These are phyloP conservation scores for Podosphaera aphanis DNA, from an alignment of 2,329 filamentous ascomycete species.

Conservation along the genomic window DNA sequence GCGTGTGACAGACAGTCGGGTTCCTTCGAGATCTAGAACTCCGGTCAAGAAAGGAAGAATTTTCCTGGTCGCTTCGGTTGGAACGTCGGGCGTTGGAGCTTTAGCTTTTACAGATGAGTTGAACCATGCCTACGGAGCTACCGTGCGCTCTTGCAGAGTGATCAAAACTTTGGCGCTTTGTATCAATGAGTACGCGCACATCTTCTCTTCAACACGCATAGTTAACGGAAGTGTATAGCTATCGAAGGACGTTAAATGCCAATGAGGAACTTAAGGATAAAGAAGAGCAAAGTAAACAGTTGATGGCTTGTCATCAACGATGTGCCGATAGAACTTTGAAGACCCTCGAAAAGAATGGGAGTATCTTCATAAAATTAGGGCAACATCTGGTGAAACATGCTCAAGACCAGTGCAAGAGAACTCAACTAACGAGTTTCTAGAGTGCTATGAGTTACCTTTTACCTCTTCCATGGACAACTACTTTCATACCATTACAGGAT, in stretches of 20 bases:
- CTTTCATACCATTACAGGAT: conserved; percentile 64
- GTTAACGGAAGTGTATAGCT: conserved; percentile 28
- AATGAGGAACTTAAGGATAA: conserved; percentile 37
- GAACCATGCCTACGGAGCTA: conserved; percentile 51
- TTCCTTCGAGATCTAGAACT: conserved; percentile 1
- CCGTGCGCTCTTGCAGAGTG: conserved; percentile 58
- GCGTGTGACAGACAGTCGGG: conserved; percentile 2
- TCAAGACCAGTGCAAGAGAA: not conserved
- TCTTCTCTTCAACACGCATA: not conserved
- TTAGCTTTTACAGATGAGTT: conserved; percentile 43
- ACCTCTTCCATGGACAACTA: conserved; percentile 17
- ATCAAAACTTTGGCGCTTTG: conserved; percentile 50
- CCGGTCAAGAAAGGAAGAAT: conserved; percentile 4
- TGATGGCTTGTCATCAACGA: conserved; percentile 73
- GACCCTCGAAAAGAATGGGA: conserved; percentile 85
- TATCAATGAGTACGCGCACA: conserved; percentile 57
- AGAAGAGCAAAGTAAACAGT: conserved; percentile 38
- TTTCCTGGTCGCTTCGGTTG: conserved; percentile 9
- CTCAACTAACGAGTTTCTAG: conserved; percentile 17
- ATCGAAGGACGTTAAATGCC: conserved; percentile 60
- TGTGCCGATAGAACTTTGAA: conserved; percentile 72
- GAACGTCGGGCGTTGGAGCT: conserved; percentile 7
- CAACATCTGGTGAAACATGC: conserved; percentile 48
- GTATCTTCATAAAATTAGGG: conserved; percentile 93
- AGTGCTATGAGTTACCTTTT: conserved; percentile 72